Evolutionary conservation across 179 eudicot species (phyloP).

Genomic region (Heliamphora pulchella): DNA sequence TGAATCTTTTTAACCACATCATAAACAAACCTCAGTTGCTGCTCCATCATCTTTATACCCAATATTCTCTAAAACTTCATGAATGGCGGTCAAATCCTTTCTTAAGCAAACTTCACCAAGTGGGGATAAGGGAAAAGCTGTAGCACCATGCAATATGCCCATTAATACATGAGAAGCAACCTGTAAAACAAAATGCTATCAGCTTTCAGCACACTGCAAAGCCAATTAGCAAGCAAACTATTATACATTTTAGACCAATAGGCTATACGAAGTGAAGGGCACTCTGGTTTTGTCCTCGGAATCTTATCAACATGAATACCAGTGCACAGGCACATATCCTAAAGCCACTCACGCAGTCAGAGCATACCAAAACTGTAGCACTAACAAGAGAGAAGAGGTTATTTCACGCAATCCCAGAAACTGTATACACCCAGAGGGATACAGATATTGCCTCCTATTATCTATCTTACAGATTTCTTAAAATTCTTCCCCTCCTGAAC

Average conservation of each 20-base stretch:
- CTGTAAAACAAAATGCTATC: slow-evolving; percentile 27
- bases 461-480: no score
- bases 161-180: slow-evolving; percentile 54
- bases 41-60: slow-evolving; percentile 91
- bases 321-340: neutral
- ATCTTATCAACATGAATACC: neutral
- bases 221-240: slow-evolving; percentile 1
- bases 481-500: no score
- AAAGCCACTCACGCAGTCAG: neutral
- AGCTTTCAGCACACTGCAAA: neutral
- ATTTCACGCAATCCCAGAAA: no score
- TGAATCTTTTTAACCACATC: neutral
- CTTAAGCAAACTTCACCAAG: slow-evolving; percentile 53
- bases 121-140: slow-evolving; percentile 35
- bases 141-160: slow-evolving; percentile 42
- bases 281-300: neutral
- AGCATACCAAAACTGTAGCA: no score
- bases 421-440: no score
- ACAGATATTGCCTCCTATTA: no score
- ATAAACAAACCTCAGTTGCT: slow-evolving; percentile 76
- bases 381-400: no score
- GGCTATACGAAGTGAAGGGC: neutral
- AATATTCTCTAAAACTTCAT: slow-evolving; percentile 58
- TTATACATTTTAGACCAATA: neutral
- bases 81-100: slow-evolving; percentile 65